Base-by-base conservation (phyloP, 164 flowering plant genomes). In the Hamamelis virginiana region DNA sequence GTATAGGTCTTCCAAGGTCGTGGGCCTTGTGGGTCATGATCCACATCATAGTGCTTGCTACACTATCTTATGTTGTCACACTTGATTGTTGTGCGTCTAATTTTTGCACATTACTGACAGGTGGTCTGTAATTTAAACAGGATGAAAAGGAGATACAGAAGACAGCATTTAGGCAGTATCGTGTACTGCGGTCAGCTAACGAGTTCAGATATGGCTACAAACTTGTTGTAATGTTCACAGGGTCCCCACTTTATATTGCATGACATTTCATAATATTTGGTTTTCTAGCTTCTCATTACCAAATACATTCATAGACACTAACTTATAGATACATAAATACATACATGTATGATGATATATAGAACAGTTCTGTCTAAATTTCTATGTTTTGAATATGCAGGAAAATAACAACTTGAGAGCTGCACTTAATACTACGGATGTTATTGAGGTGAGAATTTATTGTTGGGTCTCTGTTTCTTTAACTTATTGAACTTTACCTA, bases 161-260 rank as follows among this genome's bases (percentile, higher is more conserved):
- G 85, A 81, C 86, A 28, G 97, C 97, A 71, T 51, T 83, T 64
- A 87, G 75, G 77, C 93, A 85, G 69, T 78, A 74, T 69, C 91
- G 92, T 26, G 82, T 80, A 9, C 61, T 95, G 87, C 87, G 91
- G 46, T 65, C 84, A 26, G 88, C 93, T 43, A 82, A 83, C 18
- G 89, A 87, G 26, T 95, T 95, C 72, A 80, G 89, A 87, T 92
- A 92, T 72, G 98, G 98, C 74, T 92, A 85, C 90, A 95, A 95
- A 68, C 84, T 92, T 78, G 91, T 95, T 56, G 97, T 95, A 90
- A 86, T 74, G 81, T 72, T 65, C 67, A 33, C 4, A 6, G 4
- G 41, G 41, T 6, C 6, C 41, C 41, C 6, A 33, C 41, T 33
- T 33, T 2, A 33, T 6, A 6, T 33, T 33, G 41, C 41, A 33